These are phyloP conservation scores for Forsythia suspensa DNA, from an alignment of 257 asterid genomes.

Conservation along the genomic window DNA sequence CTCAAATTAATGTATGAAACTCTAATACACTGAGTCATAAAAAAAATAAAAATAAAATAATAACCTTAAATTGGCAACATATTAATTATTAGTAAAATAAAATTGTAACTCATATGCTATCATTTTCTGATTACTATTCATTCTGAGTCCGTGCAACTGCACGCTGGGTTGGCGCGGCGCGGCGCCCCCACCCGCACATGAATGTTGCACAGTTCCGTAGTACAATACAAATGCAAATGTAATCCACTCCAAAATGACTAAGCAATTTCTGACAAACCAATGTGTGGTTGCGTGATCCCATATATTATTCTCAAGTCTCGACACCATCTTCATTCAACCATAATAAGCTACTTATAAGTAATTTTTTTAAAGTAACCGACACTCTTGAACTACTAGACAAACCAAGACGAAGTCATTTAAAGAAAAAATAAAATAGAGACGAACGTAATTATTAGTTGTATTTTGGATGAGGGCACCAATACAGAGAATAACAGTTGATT, in stretches of 20 bases:
- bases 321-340: background rate
- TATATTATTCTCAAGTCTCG: background rate
- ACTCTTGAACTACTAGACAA: background rate
- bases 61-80: too few species aligned
- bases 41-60: too few species aligned
- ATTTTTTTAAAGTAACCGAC: too few species aligned
- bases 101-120: background rate
- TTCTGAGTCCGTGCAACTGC: background rate
- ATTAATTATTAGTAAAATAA: too few species aligned
- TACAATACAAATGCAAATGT: background rate
- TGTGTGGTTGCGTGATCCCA: background rate
- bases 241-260: background rate
- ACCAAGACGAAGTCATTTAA: too few species aligned
- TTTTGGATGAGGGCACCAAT: background rate
- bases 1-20: too few species aligned
- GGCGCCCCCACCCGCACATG: background rate
- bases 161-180: background rate
- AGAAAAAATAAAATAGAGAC: too few species aligned
- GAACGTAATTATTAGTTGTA: background rate
- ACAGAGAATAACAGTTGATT: conserved; percentile 10
- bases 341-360: too few species aligned
- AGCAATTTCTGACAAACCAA: background rate
- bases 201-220: background rate
- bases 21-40: too few species aligned
- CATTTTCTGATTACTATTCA: background rate